Evolutionary conservation across 2,329 filamentous ascomycete species (phyloP).

Genomic region (Epichloe coenophiala): DNA sequence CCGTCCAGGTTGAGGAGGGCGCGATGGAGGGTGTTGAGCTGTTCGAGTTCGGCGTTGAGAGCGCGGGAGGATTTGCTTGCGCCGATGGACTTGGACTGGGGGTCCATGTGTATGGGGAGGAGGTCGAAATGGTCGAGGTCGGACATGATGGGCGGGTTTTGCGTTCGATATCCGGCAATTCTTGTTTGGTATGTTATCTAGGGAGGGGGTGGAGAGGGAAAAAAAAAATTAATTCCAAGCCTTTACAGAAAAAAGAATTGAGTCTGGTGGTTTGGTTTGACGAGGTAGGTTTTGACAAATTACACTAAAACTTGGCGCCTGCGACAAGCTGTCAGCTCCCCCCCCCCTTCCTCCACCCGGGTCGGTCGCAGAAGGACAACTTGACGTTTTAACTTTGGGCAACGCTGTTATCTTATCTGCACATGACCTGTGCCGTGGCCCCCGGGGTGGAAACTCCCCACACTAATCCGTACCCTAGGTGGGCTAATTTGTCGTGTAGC

Average conservation of each 20-base stretch:
- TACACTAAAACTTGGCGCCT: no score
- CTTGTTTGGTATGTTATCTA: no score
- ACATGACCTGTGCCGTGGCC: conserved; percentile 17
- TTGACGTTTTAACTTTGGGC: background rate
- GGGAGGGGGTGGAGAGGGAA: no score
- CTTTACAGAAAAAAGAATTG: no score
- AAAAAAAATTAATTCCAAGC: no score
- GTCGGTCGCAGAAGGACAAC: conserved; percentile 2
- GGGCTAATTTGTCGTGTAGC: background rate
- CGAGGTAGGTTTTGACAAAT: no score
- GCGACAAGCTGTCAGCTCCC: background rate
- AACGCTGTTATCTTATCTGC: conserved; percentile 22
- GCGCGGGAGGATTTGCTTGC: conserved; percentile 31
- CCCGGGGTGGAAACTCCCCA: background rate
- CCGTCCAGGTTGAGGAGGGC: conserved; percentile 46
- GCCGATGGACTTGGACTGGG: conserved; percentile 62
- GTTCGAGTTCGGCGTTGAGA: conserved; percentile 50
- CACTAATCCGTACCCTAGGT: background rate
- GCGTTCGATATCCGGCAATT: no score
- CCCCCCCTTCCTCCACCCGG: background rate
- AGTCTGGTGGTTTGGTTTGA: no score
- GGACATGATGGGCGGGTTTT: conserved; percentile 27
- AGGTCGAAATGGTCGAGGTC: conserved; percentile 64
- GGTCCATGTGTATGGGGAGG: conserved; percentile 69
- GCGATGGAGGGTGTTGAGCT: conserved; percentile 70